Evolutionary conservation across 306 rosid species (phyloP).

Genomic region (Dalbergia cultrata): DNA sequence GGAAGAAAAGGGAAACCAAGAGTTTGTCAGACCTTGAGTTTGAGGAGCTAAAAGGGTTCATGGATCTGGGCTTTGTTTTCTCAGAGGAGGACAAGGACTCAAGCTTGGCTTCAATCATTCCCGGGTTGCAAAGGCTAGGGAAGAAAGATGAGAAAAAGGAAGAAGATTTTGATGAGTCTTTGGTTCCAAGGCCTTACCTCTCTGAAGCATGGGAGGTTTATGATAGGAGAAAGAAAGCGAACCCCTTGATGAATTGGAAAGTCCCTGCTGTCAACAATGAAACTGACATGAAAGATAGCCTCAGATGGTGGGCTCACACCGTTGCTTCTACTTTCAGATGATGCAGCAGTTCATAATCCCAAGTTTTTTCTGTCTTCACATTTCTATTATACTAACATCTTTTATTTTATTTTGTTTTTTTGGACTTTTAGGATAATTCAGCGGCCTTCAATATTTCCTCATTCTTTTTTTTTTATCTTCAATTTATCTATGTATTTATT

Average conservation of each 20-base stretch:
- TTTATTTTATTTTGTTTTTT: not conserved
- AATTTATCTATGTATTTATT: slow-evolving; percentile 29
- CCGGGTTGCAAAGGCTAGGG: slow-evolving; percentile 80
- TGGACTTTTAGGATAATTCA: not conserved
- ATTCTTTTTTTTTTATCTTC: not conserved
- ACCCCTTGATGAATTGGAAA: slow-evolving; percentile 75
- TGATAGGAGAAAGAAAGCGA: slow-evolving; percentile 53
- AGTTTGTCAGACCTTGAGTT: slow-evolving; percentile 87
- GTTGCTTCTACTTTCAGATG: slow-evolving; percentile 90
- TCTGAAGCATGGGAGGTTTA: slow-evolving; percentile 85
- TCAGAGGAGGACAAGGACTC: slow-evolving; percentile 81
- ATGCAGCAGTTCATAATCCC: slow-evolving; percentile 33
- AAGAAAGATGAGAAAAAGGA: slow-evolving; percentile 46
- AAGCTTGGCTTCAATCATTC: slow-evolving; percentile 81
- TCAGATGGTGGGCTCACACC: slow-evolving; percentile 86
- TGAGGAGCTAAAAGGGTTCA: slow-evolving; percentile 91
- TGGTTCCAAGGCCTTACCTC: slow-evolving; percentile 78
- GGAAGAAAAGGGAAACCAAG: slow-evolving; percentile 63
- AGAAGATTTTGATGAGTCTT: slow-evolving; percentile 33
- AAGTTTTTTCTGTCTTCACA: not conserved
- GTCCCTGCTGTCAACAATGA: slow-evolving; percentile 68
- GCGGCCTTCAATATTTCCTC: not conserved
- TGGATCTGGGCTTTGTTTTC: slow-evolving; percentile 96
- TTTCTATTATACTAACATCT: not conserved
- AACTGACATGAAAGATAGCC: slow-evolving; percentile 72